Base-by-base conservation (phyloP, 768 basidiomycete genomes). In the Clitopilus hobsonii region DNA sequence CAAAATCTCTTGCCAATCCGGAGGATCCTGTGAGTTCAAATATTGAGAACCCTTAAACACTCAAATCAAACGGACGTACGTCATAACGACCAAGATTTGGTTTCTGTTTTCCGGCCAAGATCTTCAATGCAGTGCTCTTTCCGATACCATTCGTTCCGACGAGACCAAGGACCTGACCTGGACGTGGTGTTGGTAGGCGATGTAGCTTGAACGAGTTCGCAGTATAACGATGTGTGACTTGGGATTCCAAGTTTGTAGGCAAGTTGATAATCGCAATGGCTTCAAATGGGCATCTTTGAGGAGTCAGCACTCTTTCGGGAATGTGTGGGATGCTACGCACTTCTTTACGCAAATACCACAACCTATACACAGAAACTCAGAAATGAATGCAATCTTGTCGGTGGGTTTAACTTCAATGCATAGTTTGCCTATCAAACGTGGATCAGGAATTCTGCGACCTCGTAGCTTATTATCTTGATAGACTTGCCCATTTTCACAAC, bases 321-420 rank as follows among this genome's bases (percentile, higher is more conserved):
- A 16, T 20, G n/a, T 18, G 47, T n/a, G 14, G 10, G 29, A 25
- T 54, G 23, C 52, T 27, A 74, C 88, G 68, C 66, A 97, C 96
- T 98, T 99, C 76, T 98, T 98, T 28, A 98, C 95, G 69, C 97
- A 99, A 66, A 99, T 98, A 90, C 97, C 97, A 72, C 97, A 99
- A 64, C 97, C 97, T 58, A 99, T 99, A 69, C 97, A 99, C 54
- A 99, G 79, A 69, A 96, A 94, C 70, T 99, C 97, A 24, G 97
- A 98, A 74, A 99, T 91, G 81, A 95, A 98, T 1, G 97, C 89
- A 72, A 98, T 97, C 79, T 98, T 98, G 75, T 97, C 95, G 6
- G 86, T 83, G 13, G 96, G 69, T 70, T 94, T 95, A 60, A 99
- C 97, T 74, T 98, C 97, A 62, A 98, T 98, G 78, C 97, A 99